Conservation (phyloP, 768 basidiomycete species). For the Cystoderma amianthinum region DNA sequence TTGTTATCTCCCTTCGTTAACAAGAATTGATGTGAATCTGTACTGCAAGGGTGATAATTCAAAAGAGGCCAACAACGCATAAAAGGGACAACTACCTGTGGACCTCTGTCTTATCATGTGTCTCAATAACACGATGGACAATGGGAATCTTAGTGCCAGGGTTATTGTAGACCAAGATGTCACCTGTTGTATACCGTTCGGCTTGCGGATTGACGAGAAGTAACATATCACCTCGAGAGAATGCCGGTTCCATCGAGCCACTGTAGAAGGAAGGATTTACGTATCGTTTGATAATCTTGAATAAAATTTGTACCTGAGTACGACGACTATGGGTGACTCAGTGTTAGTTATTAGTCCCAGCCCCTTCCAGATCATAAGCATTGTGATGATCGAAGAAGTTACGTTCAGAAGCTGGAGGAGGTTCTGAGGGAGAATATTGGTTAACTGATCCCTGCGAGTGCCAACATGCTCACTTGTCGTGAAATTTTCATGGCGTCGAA, state of each 20-base stretch:
- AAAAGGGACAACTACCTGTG: not conserved
- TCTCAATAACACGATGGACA: constrained; percentile 92
- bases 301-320: constrained; percentile 71
- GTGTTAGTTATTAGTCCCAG: constrained; percentile 86
- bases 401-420: no score
- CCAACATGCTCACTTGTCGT: no score
- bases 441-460: no score
- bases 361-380: constrained; percentile 97
- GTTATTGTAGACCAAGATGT: constrained; percentile 97
- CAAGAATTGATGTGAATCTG: constrained; percentile 74
- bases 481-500: no score
- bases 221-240: constrained; percentile 91
- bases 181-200: constrained; percentile 77
- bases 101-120: constrained; percentile 58
- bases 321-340: constrained; percentile 94
- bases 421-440: no score
- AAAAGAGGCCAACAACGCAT: constrained; percentile 4
- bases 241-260: constrained; percentile 95
- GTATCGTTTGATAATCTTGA: not conserved
- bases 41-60: no score
- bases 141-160: constrained; percentile 93
- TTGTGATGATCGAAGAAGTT: no score
- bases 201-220: constrained; percentile 84
- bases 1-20: constrained; percentile 99
- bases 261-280: constrained; percentile 26